A percentile compares a stretch with the other conserved stretches of the same genome.
Evolutionary conservation across 202 grass and related monocot species (phyloP).

Genomic region (Miscanthus sacchariflorus): DNA sequence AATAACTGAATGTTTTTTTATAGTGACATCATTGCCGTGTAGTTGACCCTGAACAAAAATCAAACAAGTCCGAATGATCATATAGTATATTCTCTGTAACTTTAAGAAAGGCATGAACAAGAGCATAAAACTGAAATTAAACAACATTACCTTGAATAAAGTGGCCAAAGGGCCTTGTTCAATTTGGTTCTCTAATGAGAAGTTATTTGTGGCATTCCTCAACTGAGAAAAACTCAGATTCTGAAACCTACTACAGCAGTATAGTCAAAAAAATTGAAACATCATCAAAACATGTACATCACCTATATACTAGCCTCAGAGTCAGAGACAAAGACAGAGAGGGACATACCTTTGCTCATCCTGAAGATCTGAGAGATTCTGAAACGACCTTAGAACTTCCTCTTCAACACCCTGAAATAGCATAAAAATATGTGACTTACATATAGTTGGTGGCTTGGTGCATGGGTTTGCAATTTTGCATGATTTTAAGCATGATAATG

Average conservation of each 20-base stretch:
- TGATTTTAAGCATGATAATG: background rate
- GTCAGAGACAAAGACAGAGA: background rate
- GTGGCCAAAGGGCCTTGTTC: slow-evolving; percentile 1
- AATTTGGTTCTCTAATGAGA: slow-evolving; percentile 14
- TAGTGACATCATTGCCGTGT: slow-evolving; percentile 11
- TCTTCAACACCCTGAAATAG: background rate
- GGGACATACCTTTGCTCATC: background rate
- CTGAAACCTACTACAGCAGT: background rate
- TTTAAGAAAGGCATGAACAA: too few relatives aligned
- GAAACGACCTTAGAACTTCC: background rate
- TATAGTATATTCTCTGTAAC: too few relatives aligned
- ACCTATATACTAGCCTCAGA: background rate
- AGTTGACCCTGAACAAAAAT: slow-evolving; percentile 18
- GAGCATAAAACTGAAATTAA: too few relatives aligned
- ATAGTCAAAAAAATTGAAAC: background rate
- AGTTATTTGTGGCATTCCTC: slow-evolving; percentile 5
- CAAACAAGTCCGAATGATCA: background rate
- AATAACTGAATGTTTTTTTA: slow-evolving; percentile 1
- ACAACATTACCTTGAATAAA: slow-evolving; percentile 34
- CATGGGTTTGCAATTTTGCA: background rate
- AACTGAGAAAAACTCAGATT: slow-evolving; percentile 15
- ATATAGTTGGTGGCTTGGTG: background rate
- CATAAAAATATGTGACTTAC: background rate
- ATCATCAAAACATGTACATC: background rate
- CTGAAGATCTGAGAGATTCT: background rate